Evolutionary conservation across 1,284 basidiomycete genomes (phyloP), one percentile per base, ranked within the genome.

Genomic region (Ustilago xerochloae): DNA sequence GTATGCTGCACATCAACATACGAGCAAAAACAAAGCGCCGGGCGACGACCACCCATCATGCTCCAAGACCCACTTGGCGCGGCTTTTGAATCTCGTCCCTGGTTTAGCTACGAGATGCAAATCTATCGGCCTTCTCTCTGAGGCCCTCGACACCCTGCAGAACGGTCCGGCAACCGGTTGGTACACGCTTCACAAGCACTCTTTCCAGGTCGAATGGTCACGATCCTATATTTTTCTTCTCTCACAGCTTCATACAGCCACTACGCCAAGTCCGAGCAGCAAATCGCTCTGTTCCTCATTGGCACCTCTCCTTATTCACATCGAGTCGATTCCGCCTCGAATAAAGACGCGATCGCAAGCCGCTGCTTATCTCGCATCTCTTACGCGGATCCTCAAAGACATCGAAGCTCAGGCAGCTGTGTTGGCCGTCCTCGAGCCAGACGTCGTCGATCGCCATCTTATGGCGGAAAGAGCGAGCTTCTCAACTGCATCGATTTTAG

Each of bases 71-170:
- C 65, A 68, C 28, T 46, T 62, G 4, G 59, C 65, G 4, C 59
- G 65, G 4, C 50, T 68, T 2, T 29, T 62, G 24, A 32, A 38
- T n/a, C 28, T 41, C 4, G 1, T 58, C 3, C 65, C 65, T 5
- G 54, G 59, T 20, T 59, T 68, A 20, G 28, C 43, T 1, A 58
- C 54, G 6, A 50, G 65, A 29, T 68, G 59, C 65, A 68, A 68
- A 15, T 62, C 65, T 2, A 50, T 68, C 54, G 29, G 32, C n/a
- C 59, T 62, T 16, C 54, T 68, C 8, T 41, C 54, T 8, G 29
- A 62, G 16, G 65, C 65, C 0, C 50, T 68, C 4, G 30, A 54
- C 0, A 22, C 16, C 2, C 2, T 52, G 47, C 36, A 45, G 26
- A 10, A 48, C 0, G 50, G 54, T 13, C 20, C 54, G 2, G 59